A percentile compares a stretch with the other conserved stretches of the same genome.
Conservation (phyloP, 1,139 yeast species). For the Geotrichum siamense region DNA sequence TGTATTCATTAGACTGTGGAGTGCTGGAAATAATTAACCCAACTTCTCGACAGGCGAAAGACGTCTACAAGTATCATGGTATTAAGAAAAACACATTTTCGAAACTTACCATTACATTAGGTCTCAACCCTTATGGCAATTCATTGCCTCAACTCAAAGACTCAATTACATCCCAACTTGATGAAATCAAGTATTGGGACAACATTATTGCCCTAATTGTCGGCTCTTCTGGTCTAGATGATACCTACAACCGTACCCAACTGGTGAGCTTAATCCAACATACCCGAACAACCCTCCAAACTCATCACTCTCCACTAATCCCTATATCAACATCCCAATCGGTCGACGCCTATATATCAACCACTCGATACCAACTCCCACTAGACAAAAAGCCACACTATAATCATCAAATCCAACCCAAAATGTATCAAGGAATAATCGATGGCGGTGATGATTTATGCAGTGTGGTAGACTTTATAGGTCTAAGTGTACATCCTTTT, state of each 20-base stretch:
- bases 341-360: slow-evolving; percentile 27
- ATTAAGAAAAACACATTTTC: slow-evolving; percentile 1
- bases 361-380: slow-evolving; percentile 21
- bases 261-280: slow-evolving; percentile 26
- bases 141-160: slow-evolving; percentile 19
- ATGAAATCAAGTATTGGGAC: slow-evolving; percentile 24
- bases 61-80: not conserved
- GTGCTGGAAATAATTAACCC: slow-evolving; percentile 22
- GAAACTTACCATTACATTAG: slow-evolving; percentile 24
- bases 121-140: slow-evolving; percentile 24
- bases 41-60: not conserved
- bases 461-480: slow-evolving; percentile 27
- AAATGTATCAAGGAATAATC: not conserved
- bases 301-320: slow-evolving; percentile 5
- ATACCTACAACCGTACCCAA: slow-evolving; percentile 23
- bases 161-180: slow-evolving; percentile 23
- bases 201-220: slow-evolving; percentile 27
- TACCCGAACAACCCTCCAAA: slow-evolving; percentile 18
- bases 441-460: slow-evolving; percentile 25
- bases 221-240: slow-evolving; percentile 28
- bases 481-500: slow-evolving; percentile 28
- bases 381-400: slow-evolving; percentile 19
- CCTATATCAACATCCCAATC: slow-evolving; percentile 27
- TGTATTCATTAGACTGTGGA: slow-evolving; percentile 26
- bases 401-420: slow-evolving; percentile 12